Base-by-base conservation (phyloP, 2,329 filamentous ascomycete species). In the Colletotrichum somersetense region DNA sequence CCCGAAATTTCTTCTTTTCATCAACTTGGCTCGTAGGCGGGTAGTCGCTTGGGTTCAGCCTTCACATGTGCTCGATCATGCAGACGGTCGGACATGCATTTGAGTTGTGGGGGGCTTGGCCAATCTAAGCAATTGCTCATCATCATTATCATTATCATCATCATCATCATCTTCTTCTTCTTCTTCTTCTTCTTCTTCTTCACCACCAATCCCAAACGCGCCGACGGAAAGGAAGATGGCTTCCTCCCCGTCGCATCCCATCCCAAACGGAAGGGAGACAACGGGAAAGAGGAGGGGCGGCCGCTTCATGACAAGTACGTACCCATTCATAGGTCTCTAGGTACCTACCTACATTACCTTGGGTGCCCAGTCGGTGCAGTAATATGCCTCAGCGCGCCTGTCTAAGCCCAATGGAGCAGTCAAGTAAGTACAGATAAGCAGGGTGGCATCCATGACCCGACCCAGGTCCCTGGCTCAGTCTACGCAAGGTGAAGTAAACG, bases 381-480 rank as follows among this genome's bases (percentile, higher is more conserved):
- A 11, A 38, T 11, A 38, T 38, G 35, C 35, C 35, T 38, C 35
- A 20, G 42, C 40, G 14, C 40, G 40, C 40, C 16, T 20, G 55
- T 23, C 56, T 46, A 67, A 52, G 14, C 65, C 56, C 35, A 18
- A 67, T 62, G 26, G 5, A 40, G 61, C 38, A 48, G 50, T 4
- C 38, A 18, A 18, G 48, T 10, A n/a, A 6, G 1, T 10, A 44
- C 3, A 8, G 33, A 20, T n/a, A 44, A 46, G 52, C 46, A 46
- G 66, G 62, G 53, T 23, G 23, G 48, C 16, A 14, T 61, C 56
- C 44, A 46, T 46, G 44, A 12, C 20, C 20, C 33, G 63, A 61
- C 64, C 67, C 67, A 62, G 56, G 55, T 50, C 48, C 62, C 62
- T 61, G 67, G 67, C 62, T 55, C 55, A 55, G 38, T 30, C 33